phyloP scores from a whole-genome alignment of 2,329 filamentous ascomycete genomes.

The Dothistroma septosporum region DNA sequence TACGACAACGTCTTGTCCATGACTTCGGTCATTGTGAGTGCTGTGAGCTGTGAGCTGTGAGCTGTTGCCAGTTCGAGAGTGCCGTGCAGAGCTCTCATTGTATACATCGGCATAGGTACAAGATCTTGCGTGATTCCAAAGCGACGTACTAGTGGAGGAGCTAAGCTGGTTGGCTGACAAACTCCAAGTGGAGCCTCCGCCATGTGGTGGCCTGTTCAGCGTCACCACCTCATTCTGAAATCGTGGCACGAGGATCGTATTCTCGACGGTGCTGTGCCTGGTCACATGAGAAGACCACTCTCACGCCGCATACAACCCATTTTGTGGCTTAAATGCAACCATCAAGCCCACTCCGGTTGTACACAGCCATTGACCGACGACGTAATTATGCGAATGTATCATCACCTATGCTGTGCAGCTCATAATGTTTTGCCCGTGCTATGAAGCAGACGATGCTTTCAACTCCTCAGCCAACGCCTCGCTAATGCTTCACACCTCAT shows the following conservation, averaged over 20 bases:
- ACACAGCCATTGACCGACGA: background rate
- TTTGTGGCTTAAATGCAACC: background rate
- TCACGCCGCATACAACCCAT: background rate
- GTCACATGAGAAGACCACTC: background rate
- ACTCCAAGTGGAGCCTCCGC: background rate
- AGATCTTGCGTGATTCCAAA: background rate
- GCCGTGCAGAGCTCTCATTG: background rate
- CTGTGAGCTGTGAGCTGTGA: background rate
- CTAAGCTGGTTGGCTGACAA: background rate
- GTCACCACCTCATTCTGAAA: background rate
- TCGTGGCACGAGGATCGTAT: background rate
- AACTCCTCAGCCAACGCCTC: slow-evolving; percentile 9
- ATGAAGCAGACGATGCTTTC: background rate
- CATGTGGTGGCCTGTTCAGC: background rate
- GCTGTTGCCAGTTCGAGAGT: background rate
- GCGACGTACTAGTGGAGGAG: background rate
- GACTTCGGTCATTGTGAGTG: background rate
- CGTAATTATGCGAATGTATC: background rate
- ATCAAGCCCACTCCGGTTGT: background rate
- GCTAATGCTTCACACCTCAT: slow-evolving; percentile 6
- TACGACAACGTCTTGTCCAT: background rate
- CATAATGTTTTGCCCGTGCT: background rate
- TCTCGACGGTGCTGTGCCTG: background rate
- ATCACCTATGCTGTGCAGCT: background rate
- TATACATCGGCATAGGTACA: background rate